These are phyloP conservation scores for Exophiala calicioides DNA, from an alignment of 2,329 filamentous ascomycete species.

Conservation along the genomic window DNA sequence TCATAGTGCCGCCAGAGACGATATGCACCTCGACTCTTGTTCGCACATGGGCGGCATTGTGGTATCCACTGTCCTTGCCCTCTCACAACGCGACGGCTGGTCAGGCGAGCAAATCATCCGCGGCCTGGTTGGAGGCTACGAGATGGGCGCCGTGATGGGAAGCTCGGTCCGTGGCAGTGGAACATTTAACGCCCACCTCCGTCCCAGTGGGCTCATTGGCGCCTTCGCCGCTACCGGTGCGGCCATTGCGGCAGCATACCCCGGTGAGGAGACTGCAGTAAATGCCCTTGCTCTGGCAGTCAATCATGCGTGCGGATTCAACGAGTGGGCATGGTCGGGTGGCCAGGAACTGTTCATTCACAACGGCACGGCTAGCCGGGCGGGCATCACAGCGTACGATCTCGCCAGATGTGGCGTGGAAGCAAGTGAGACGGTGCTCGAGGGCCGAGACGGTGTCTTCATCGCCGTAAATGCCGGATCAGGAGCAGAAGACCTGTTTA, in stretches of 20 bases:
- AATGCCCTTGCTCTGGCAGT: constrained; percentile 4
- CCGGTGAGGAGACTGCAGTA: constrained; percentile 1
- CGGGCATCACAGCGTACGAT: constrained; percentile 6
- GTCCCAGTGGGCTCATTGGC: constrained; percentile 1
- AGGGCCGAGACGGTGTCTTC: constrained; percentile 11
- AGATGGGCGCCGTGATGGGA: constrained; percentile 5
- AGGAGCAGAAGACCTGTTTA: not conserved
- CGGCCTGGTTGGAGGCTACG: constrained; percentile 9
- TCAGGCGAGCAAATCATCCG: constrained; percentile 9
- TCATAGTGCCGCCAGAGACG: constrained; percentile 2
- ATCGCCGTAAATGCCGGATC: not conserved
- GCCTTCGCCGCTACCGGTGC: constrained; percentile 5
- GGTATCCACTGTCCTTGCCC: constrained; percentile 6
- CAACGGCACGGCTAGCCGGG: constrained; percentile 4
- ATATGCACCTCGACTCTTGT: constrained; percentile 12
- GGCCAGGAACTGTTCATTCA: constrained; percentile 11
- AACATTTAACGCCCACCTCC: constrained; percentile 5
- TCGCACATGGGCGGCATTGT: constrained; percentile 12
- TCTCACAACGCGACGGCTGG: constrained; percentile 11
- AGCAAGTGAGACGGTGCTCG: constrained; percentile 8
- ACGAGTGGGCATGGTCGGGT: constrained; percentile 13
- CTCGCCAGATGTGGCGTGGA: not conserved
- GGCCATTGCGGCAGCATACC: not conserved
- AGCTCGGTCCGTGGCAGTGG: constrained; percentile 2
- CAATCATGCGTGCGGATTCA: constrained; percentile 11